Evolutionary conservation across 2,329 filamentous ascomycete species (phyloP).

Genomic region (Cladosporium sp.): DNA sequence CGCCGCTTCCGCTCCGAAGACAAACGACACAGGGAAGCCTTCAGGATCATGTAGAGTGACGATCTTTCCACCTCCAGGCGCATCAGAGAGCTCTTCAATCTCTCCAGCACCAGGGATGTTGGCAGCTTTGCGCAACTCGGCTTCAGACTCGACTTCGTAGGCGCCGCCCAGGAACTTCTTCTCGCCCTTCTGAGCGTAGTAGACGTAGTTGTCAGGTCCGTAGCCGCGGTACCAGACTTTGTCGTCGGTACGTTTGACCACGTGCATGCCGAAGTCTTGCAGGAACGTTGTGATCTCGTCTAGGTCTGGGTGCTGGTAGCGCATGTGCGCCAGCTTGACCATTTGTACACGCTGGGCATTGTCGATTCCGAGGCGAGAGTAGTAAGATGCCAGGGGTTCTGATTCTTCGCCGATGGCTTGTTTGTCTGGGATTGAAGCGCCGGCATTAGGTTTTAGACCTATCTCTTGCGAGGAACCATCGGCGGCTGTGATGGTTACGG

Average conservation of each 20-base stretch:
- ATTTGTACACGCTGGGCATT: constrained; percentile 43
- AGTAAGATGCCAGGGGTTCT: constrained; percentile 36
- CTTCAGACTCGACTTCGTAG: constrained; percentile 40
- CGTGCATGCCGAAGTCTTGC: constrained; percentile 42
- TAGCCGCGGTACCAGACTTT: constrained; percentile 43
- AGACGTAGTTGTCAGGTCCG: constrained; percentile 42
- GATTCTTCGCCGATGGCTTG: constrained; percentile 35
- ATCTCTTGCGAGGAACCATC: constrained; percentile 17
- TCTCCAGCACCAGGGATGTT: constrained; percentile 27
- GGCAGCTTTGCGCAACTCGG: constrained; percentile 40
- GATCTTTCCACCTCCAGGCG: constrained; percentile 38
- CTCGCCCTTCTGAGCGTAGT: constrained; percentile 38
- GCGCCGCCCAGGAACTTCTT: constrained; percentile 41
- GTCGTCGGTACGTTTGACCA: constrained; percentile 34
- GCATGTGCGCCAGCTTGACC: constrained; percentile 48
- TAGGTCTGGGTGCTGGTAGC: constrained; percentile 52
- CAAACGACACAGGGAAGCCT: constrained; percentile 38
- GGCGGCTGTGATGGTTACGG: constrained; percentile 25
- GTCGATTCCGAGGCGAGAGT: constrained; percentile 39
- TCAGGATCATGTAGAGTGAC: constrained; percentile 38
- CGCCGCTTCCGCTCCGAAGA: constrained; percentile 34
- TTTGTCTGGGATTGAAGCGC: constrained; percentile 36
- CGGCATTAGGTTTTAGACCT: constrained; percentile 35
- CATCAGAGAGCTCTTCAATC: constrained; percentile 32
- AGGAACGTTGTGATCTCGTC: constrained; percentile 45